Evolutionary conservation across 1,139 yeast genomes (phyloP).

Genomic region (Yamadazyma mexicana): DNA sequence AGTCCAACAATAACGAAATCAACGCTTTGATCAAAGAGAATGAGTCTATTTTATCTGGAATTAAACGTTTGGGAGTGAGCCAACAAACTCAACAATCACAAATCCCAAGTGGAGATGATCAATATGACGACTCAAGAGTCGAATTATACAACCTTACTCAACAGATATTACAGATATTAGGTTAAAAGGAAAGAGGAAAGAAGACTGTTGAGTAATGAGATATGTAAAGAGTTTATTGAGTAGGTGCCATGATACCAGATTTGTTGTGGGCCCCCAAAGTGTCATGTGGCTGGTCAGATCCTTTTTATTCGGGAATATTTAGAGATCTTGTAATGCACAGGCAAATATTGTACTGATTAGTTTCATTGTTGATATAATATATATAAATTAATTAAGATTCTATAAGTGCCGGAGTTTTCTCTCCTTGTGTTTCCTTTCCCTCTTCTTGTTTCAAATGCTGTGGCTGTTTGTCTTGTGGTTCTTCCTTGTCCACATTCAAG

Average conservation of each 20-base stretch:
- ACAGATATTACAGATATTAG: conserved; percentile 63
- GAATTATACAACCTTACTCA: conserved; percentile 78
- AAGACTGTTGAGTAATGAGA: background rate
- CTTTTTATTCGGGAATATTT: too few relatives aligned
- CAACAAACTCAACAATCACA: conserved; percentile 36
- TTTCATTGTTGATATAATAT: conserved; percentile 1
- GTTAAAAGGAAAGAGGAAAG: conserved; percentile 18
- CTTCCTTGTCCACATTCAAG: conserved; percentile 9
- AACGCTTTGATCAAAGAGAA: conserved; percentile 62
- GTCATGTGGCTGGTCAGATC: too few relatives aligned
- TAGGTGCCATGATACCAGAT: too few relatives aligned
- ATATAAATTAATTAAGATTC: conserved; percentile 1
- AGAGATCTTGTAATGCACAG: too few relatives aligned
- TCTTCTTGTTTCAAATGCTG: background rate
- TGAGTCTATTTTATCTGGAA: conserved; percentile 56
- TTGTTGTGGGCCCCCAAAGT: too few relatives aligned
- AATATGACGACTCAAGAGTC: conserved; percentile 62
- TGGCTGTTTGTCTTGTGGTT: background rate
- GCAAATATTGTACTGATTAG: conserved; percentile 9
- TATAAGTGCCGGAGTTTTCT: background rate
- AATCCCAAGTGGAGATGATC: conserved; percentile 27
- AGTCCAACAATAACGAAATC: conserved; percentile 76
- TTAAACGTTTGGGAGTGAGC: conserved; percentile 49
- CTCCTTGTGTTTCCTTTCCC: background rate
- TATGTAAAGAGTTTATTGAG: background rate